Base-by-base conservation (phyloP, 2,329 filamentous ascomycete species). In the Hymenoscyphus scutula region DNA sequence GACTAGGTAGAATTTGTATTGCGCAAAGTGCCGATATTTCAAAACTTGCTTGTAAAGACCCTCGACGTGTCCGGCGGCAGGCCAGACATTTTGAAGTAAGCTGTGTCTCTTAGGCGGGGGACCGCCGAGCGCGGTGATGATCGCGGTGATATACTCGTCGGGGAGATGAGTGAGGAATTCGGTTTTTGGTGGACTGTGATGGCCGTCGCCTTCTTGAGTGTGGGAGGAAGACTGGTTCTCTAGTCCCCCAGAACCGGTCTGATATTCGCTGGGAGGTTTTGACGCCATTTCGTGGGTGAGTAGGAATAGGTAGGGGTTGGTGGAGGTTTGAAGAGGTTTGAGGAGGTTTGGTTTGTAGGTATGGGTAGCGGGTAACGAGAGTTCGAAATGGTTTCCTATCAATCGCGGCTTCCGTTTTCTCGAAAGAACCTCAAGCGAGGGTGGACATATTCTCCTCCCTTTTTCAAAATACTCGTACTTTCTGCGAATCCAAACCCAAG, bases 31-130 rank as follows among this genome's bases (percentile, higher is more conserved):
- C 1, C 59, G 56, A 11, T 56, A 58, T 13, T 17, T 48, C 3
- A 63, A 25, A 7, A 62, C 62, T 17, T 58, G 32, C 54, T 62
- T 64, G 59, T 68, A 68, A 17, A 68, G 62, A 13, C 67, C 67
- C 13, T 65, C 56, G 2, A 61, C 56, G 8, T 62, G 53, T 15
- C 53, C 56, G 15, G 19, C 45, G 8, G 63, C 54, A n/a, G 61
- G 61, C 58, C 61, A 62, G 30, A 59, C 23, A 17, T 59, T 11
- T 32, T 56, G 59, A 2, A 34, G 8, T 2, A 61, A 53, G 11
- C 30, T 56, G 53, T 19, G 59, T 27, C 23, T 51, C 4, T 5
- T 29, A 23, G 53, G 38, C 2, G 29, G 29, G 25, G 59, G 59
- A 3, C 59, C 59, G 29, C 41, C 41, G 13, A 61, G 53, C 11